A percentile compares a stretch with the other conserved stretches of the same genome.
Conservation (phyloP, 2,329 filamentous ascomycete species). For the Claviceps lovelessii region DNA sequence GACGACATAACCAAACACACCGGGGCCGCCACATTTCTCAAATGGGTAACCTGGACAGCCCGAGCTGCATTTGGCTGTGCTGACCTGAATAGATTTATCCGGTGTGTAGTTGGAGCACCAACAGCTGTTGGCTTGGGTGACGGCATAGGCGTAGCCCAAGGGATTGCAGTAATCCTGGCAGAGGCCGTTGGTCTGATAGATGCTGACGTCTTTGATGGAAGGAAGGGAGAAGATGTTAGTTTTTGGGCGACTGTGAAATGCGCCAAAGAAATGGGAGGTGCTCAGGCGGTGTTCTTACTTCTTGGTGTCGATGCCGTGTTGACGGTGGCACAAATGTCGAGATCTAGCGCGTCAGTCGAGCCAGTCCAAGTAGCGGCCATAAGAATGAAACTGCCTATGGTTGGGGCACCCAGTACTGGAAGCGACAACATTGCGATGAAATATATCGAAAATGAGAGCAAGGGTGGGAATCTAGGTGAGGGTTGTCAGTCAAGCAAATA, state of each 20-base stretch:
- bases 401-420: neutral
- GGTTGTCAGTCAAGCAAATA: neutral
- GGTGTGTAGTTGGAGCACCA: slow-evolving; percentile 65
- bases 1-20: slow-evolving; percentile 51
- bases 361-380: slow-evolving; percentile 12
- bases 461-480: neutral
- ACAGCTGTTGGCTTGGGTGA: slow-evolving; percentile 50
- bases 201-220: slow-evolving; percentile 30
- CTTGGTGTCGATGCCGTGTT: slow-evolving; percentile 20
- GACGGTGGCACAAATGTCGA: slow-evolving; percentile 22
- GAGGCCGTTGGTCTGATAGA: slow-evolving; percentile 55
- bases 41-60: slow-evolving; percentile 53
- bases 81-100: slow-evolving; percentile 24
- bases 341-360: slow-evolving; percentile 13
- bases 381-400: slow-evolving; percentile 7
- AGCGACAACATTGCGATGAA: neutral
- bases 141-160: slow-evolving; percentile 47
- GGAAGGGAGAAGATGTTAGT: slow-evolving; percentile 1
- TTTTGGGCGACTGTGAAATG: neutral
- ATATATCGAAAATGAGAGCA: neutral
- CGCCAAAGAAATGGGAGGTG: neutral
- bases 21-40: slow-evolving; percentile 51
- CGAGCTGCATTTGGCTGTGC: slow-evolving; percentile 34
- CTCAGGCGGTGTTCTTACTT: slow-evolving; percentile 15
- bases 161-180: slow-evolving; percentile 45